phyloP scores from a whole-genome alignment of 768 basidiomycete genomes.

The Russula virescens region DNA sequence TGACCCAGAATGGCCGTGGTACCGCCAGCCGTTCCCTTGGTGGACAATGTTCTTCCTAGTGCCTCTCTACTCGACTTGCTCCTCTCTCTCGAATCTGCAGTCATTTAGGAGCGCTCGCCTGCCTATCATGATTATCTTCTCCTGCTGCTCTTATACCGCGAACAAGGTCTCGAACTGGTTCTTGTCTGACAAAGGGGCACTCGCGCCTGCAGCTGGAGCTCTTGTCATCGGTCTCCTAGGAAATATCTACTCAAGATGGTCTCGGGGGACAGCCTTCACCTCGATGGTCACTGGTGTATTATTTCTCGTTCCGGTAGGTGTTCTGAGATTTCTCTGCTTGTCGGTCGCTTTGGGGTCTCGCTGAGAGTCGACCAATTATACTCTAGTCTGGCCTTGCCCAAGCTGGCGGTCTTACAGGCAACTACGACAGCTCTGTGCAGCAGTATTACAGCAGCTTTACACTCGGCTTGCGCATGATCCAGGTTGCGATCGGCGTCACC shows the following conservation, averaged over 20 bases:
- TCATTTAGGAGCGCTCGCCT: slow-evolving; percentile 63
- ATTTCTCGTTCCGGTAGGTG: slow-evolving; percentile 78
- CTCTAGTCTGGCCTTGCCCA: slow-evolving; percentile 67
- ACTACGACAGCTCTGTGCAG: slow-evolving; percentile 53
- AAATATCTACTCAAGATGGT: slow-evolving; percentile 71
- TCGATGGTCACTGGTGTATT: slow-evolving; percentile 93
- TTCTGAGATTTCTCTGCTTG: not conserved
- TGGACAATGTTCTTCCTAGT: slow-evolving; percentile 77
- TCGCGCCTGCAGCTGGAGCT: slow-evolving; percentile 74
- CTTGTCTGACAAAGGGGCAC: slow-evolving; percentile 62
- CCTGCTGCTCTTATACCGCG: slow-evolving; percentile 67
- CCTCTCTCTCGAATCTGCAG: slow-evolving; percentile 74
- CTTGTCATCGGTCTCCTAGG: slow-evolving; percentile 74
- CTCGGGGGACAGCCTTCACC: slow-evolving; percentile 79
- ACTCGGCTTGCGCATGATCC: slow-evolving; percentile 76
- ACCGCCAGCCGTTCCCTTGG: slow-evolving; percentile 70
- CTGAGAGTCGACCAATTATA: slow-evolving; percentile 11
- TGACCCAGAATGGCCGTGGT: slow-evolving; percentile 71
- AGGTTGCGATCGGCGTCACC: slow-evolving; percentile 79
- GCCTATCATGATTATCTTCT: slow-evolving; percentile 70
- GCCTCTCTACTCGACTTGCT: slow-evolving; percentile 67
- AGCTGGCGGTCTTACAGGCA: slow-evolving; percentile 62
- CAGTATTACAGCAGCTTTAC: slow-evolving; percentile 75
- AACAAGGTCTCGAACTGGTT: slow-evolving; percentile 57
- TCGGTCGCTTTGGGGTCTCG: not conserved